These are phyloP conservation scores for Cantharellus anzutake DNA, from an alignment of 768 basidiomycete genomes.

Conservation along the genomic window DNA sequence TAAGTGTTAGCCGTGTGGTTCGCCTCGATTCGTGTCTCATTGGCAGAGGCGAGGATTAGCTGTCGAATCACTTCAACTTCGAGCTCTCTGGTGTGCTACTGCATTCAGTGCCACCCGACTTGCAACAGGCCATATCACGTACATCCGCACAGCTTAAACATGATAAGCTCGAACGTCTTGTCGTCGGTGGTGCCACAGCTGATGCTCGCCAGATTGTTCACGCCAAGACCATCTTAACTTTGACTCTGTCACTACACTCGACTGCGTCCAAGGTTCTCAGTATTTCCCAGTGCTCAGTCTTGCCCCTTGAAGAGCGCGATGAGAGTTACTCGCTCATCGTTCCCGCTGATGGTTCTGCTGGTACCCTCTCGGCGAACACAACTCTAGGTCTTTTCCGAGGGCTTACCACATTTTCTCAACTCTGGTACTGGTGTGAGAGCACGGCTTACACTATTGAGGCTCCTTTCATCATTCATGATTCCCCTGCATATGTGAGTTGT, in stretches of 20 bases:
- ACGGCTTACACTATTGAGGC: conserved; percentile 33
- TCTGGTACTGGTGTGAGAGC: conserved; percentile 31
- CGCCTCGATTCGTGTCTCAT: no score
- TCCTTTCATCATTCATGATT: conserved; percentile 40
- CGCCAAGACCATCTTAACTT: conserved; percentile 25
- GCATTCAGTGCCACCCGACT: conserved; percentile 30
- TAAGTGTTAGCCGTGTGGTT: no score
- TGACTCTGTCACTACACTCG: conserved; percentile 25
- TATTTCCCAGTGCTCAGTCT: conserved; percentile 35
- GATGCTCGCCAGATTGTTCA: conserved; percentile 22
- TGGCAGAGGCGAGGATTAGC: conserved; percentile 11
- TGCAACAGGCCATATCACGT: conserved; percentile 35
- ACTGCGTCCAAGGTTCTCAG: conserved; percentile 12
- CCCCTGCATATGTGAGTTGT: conserved; percentile 42
- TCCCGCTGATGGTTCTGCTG: conserved; percentile 33
- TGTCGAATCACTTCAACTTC: conserved; percentile 35
- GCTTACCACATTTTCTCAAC: conserved; percentile 54
- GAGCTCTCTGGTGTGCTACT: conserved; percentile 16
- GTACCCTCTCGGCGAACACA: conserved; percentile 39
- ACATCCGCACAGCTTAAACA: conserved; percentile 25
- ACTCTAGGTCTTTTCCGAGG: conserved; percentile 41
- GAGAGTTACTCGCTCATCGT: conserved; percentile 44
- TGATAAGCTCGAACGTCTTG: conserved; percentile 41
- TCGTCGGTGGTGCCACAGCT: conserved; percentile 35
- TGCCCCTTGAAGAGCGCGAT: conserved; percentile 28